Conservation (phyloP, 2,329 filamentous ascomycete species). For the Cryphonectria nitschkei region DNA sequence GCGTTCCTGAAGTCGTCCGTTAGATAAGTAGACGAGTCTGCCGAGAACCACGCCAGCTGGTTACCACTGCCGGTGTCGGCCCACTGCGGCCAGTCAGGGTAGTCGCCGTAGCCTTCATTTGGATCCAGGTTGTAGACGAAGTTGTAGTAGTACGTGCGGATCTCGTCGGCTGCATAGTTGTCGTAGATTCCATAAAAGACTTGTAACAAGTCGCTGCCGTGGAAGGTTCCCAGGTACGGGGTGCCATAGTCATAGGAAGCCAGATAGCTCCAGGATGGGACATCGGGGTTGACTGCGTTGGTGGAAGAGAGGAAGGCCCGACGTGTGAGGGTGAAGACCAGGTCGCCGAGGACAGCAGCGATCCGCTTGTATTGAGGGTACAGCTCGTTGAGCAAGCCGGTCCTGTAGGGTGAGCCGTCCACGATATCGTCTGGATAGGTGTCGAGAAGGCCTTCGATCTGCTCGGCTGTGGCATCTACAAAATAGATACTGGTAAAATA, state of each 20-base stretch:
- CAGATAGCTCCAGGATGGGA: constrained; percentile 76
- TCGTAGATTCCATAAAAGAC: constrained; percentile 68
- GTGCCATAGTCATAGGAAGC: constrained; percentile 72
- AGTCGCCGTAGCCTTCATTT: constrained; percentile 55
- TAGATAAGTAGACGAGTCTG: constrained; percentile 32
- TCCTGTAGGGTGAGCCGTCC: constrained; percentile 73
- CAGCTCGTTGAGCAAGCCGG: constrained; percentile 67
- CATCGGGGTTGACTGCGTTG: constrained; percentile 51
- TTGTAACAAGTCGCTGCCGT: constrained; percentile 70
- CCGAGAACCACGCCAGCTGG: constrained; percentile 54
- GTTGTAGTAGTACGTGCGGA: constrained; percentile 71
- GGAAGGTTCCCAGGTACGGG: constrained; percentile 76
- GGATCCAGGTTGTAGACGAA: constrained; percentile 75
- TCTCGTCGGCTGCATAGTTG: constrained; percentile 63
- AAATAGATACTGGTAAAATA: constrained; percentile 69
- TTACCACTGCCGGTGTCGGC: constrained; percentile 38
- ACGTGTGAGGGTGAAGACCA: constrained; percentile 74
- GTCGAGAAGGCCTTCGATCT: constrained; percentile 60
- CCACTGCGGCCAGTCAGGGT: constrained; percentile 49
- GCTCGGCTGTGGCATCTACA: constrained; percentile 51
- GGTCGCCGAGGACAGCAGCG: constrained; percentile 74
- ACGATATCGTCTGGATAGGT: constrained; percentile 62
- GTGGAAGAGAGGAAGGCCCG: constrained; percentile 62
- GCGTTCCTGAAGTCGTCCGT: constrained; percentile 44
- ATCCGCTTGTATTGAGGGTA: constrained; percentile 80